These are phyloP conservation scores for Rhexocercosporidium sp. DNA, from an alignment of 2,329 filamentous ascomycete genomes.

Conservation along the genomic window DNA sequence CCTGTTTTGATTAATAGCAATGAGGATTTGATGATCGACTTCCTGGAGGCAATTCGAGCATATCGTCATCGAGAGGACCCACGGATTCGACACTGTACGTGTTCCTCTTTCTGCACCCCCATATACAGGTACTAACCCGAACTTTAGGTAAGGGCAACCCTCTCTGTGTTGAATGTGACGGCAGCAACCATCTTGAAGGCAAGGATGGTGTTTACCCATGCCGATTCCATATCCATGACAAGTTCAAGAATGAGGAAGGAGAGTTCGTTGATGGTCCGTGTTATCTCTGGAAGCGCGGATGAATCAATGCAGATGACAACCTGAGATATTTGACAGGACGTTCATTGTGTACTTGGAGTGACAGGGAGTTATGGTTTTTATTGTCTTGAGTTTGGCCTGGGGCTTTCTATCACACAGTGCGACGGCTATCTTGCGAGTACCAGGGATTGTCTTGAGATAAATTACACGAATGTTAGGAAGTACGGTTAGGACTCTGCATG, in stretches of 20 bases:
- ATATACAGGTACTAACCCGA: neutral
- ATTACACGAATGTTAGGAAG: no score
- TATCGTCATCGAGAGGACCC: slow-evolving; percentile 26
- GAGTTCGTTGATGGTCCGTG: neutral
- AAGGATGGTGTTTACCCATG: slow-evolving; percentile 14
- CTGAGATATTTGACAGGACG: neutral
- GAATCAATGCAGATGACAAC: neutral
- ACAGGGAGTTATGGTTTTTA: neutral
- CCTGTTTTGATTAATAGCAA: slow-evolving; percentile 11
- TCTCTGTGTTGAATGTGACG: slow-evolving; percentile 3
- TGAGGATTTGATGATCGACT: slow-evolving; percentile 25
- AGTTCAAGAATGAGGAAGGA: neutral
- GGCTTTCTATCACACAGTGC: no score
- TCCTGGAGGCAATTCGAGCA: slow-evolving; percentile 20
- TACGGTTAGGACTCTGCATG: neutral
- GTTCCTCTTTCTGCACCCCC: neutral
- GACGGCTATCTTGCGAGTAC: no score
- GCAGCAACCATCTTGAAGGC: neutral
- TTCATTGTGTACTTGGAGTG: neutral
- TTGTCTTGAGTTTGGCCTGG: neutral
- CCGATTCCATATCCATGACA: slow-evolving; percentile 11
- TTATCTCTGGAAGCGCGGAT: slow-evolving; percentile 1
- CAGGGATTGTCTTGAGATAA: no score
- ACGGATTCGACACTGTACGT: slow-evolving; percentile 28
- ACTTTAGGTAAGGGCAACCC: neutral